phyloP scores from a whole-genome alignment of 2,329 filamentous ascomycete species.

The Microdochium nivale region DNA sequence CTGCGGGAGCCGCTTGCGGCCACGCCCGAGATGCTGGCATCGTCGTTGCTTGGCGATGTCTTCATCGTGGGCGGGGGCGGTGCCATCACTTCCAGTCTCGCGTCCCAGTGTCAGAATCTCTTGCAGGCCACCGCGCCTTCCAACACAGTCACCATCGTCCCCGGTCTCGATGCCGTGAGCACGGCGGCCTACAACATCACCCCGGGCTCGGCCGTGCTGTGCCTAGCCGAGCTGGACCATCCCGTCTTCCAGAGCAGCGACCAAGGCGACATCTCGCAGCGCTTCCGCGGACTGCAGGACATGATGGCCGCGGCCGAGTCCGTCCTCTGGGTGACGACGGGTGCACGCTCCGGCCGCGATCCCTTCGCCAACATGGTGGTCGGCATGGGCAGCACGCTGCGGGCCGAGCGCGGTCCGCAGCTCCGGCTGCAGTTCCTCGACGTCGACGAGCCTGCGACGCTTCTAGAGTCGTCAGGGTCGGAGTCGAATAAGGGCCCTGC shows the following conservation, averaged over 20 bases:
- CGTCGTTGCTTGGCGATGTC: background rate
- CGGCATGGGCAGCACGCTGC: constrained; percentile 1
- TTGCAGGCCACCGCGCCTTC: background rate
- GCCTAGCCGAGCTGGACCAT: constrained; percentile 3
- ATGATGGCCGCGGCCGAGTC: constrained; percentile 1
- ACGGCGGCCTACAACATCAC: background rate
- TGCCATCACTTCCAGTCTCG: background rate
- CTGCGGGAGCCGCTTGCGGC: constrained; percentile 3
- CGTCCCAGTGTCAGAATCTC: background rate
- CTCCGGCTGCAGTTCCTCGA: constrained; percentile 4
- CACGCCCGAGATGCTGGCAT: background rate
- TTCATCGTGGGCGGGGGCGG: background rate
- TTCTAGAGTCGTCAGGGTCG: background rate
- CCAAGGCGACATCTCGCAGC: background rate
- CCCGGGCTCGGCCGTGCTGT: background rate
- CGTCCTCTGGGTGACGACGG: constrained; percentile 3
- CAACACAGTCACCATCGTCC: background rate
- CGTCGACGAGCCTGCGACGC: background rate
- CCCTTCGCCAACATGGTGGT: constrained; percentile 2
- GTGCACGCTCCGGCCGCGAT: constrained; percentile 1
- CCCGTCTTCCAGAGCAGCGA: background rate
- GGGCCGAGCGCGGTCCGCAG: background rate
- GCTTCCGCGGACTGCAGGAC: constrained; percentile 2
- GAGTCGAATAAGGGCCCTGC: background rate
- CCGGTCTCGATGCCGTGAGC: background rate